Evolutionary conservation across 495 filamentous ascomycete genomes (phyloP).

Genomic region (Cryomyces antarcticus): DNA sequence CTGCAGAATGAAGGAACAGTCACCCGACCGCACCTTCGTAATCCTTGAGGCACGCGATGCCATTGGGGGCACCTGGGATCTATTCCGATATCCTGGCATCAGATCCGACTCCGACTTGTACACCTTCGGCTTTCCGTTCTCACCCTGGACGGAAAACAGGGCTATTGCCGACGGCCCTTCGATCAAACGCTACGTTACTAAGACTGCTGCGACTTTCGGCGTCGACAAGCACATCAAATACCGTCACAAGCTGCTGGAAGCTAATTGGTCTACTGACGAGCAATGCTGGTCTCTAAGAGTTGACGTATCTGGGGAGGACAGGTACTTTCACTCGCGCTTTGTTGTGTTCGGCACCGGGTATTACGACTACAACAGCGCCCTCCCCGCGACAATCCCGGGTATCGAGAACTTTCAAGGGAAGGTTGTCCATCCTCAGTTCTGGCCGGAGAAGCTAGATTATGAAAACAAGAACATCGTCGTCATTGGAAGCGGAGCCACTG

Average conservation of each 20-base stretch:
- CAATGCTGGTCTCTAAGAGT: constrained; percentile 42
- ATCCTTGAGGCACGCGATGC: constrained; percentile 40
- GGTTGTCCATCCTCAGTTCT: constrained; percentile 42
- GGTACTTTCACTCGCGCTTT: constrained; percentile 30
- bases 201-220: constrained; percentile 33
- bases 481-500: constrained; percentile 37
- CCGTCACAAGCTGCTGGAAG: constrained; percentile 30
- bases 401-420: constrained; percentile 34
- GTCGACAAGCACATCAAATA: constrained; percentile 43
- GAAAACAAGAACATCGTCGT: constrained; percentile 29
- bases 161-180: constrained; percentile 38
- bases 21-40: constrained; percentile 31
- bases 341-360: constrained; percentile 46
- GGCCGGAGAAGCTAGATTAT: constrained; percentile 31
- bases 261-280: constrained; percentile 38
- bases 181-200: constrained; percentile 42
- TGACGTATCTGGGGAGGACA: constrained; percentile 26
- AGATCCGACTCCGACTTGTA: constrained; percentile 38
- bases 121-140: constrained; percentile 48
- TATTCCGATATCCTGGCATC: constrained; percentile 51
- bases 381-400: constrained; percentile 35
- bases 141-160: constrained; percentile 37
- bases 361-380: constrained; percentile 40
- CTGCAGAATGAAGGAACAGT: too few species aligned
- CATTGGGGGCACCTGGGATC: constrained; percentile 52